Percentiles rank a stretch among this genome's conserved stretches.
Evolutionary conservation across 2,329 filamentous ascomycete genomes (phyloP).

Genomic region (Corinectria fuckeliana): DNA sequence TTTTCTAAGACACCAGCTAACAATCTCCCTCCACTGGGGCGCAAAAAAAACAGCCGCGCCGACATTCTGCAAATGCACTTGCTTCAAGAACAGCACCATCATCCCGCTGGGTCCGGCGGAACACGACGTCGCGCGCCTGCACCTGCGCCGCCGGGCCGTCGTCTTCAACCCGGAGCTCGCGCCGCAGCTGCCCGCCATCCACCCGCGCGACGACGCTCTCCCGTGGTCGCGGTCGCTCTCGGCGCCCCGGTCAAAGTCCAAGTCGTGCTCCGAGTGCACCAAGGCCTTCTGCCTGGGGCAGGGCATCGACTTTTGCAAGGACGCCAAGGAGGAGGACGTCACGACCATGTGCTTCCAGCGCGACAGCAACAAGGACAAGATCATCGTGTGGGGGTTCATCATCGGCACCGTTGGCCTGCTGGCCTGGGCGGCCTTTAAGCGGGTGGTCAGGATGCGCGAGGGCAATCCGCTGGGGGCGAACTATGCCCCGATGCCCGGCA

Average conservation of each 20-base stretch:
- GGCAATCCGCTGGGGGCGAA: constrained; percentile 39
- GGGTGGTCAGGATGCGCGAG: constrained; percentile 51
- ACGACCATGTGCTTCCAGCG: constrained; percentile 70
- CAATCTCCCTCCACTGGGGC: neutral
- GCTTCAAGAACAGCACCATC: constrained; percentile 73
- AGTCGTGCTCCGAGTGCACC: constrained; percentile 67
- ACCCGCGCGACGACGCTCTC: constrained; percentile 7
- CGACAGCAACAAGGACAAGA: constrained; percentile 70
- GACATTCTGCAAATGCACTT: constrained; percentile 74
- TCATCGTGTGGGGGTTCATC: constrained; percentile 71
- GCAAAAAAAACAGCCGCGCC: constrained; percentile 64
- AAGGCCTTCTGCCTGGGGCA: constrained; percentile 68
- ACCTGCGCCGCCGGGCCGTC: constrained; percentile 26
- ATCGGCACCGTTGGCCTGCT: constrained; percentile 64
- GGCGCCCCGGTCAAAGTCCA: constrained; percentile 47
- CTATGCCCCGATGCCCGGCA: constrained; percentile 41
- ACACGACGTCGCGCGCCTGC: constrained; percentile 37
- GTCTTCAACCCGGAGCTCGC: constrained; percentile 25
- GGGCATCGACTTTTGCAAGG: constrained; percentile 67
- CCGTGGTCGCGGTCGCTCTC: constrained; percentile 19
- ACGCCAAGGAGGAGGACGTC: constrained; percentile 67
- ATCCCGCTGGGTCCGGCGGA: constrained; percentile 63
- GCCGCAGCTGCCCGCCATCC: constrained; percentile 22
- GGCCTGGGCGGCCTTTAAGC: constrained; percentile 64
- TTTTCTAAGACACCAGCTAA: constrained; percentile 29